These are phyloP conservation scores for Elaeis guineensis DNA, from an alignment of 176 grass and related monocot genomes.

Conservation along the genomic window DNA sequence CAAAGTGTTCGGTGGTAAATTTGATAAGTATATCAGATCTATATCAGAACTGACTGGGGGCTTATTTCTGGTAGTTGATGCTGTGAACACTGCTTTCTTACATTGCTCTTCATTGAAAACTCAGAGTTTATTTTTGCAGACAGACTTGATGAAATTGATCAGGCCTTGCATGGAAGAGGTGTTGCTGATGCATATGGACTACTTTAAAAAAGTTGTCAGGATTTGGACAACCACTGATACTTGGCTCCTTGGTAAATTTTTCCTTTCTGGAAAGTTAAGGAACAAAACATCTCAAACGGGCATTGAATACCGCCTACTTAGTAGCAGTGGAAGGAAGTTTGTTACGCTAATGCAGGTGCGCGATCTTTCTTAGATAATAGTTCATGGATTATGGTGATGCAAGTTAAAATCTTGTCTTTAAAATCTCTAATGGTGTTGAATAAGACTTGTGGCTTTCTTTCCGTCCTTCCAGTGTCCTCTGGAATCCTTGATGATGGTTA, in stretches of 20 bases:
- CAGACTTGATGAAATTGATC: slow-evolving; percentile 19
- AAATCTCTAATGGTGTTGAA: no score
- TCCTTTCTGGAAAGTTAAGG: slow-evolving; percentile 17
- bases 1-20: slow-evolving; percentile 19
- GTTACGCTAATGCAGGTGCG: slow-evolving; percentile 26
- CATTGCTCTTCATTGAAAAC: slow-evolving; percentile 17
- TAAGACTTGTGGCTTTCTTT: no score
- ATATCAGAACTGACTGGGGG: not conserved
- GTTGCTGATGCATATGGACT: slow-evolving; percentile 18
- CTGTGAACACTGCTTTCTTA: slow-evolving; percentile 20
- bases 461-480: no score
- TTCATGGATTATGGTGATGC: no score
- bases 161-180: slow-evolving; percentile 24
- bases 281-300: not conserved
- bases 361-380: no score
- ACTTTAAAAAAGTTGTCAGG: slow-evolving; percentile 23
- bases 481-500: no score
- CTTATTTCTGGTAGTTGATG: slow-evolving; percentile 26
- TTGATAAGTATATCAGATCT: slow-evolving; percentile 26
- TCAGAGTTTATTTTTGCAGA: not conserved
- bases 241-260: slow-evolving; percentile 31
- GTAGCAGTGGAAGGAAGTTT: slow-evolving; percentile 40
- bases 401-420: no score
- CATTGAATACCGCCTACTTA: slow-evolving; percentile 31
- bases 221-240: slow-evolving; percentile 25